Base-by-base conservation (phyloP, 495 filamentous ascomycete species). In the Venustampulla echinocandica region DNA sequence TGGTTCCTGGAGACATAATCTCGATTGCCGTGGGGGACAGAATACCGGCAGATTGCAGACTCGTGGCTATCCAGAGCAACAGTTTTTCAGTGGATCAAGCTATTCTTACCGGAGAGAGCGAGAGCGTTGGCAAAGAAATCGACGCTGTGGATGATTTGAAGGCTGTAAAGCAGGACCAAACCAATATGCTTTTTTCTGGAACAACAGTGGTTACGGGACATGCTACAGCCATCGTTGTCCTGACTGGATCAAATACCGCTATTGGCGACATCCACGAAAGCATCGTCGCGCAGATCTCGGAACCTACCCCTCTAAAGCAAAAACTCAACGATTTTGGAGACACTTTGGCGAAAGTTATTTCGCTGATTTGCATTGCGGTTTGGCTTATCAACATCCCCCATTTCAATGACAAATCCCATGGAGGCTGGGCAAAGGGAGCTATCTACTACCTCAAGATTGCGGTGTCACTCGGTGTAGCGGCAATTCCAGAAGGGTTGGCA, bases 371-470 rank as follows among this genome's bases (percentile, higher is more conserved):
- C 66, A 65, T 96, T 50, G 66, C 94, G 37, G 93, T 99, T 46
- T 99, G 93, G 93, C 69, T 96, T 37, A 99, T 99, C 73, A 99
- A 99, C 69, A 84, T 95, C 51, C 81, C 83, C 50, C 85, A 99
- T 66, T 99, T 99, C 74, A 90, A 80, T 59, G 93, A 99, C 60
- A 87, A 87, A 17, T 79, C 84, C 42, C 90, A 95, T 62, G 90
- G 89, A 47, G 84, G 82, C 58, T 97, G 89, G 89, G 81, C 88
- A 40, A 97, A 96, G 70, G 93, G 93, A 47, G 93, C 93, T 42
- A 97, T 99, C 55, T 99, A 99, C 73, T 99, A 99, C 65, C 77
- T 99, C 52, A 99, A 99, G 77, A 99, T 99, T 64, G 93, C 93
- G 23, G 93, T 99, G 39, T 99, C 93, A 23, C 82, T 99, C 23